Conservation (phyloP, 2,329 filamentous ascomycete species). For the Sporothrix euskadiensis region DNA sequence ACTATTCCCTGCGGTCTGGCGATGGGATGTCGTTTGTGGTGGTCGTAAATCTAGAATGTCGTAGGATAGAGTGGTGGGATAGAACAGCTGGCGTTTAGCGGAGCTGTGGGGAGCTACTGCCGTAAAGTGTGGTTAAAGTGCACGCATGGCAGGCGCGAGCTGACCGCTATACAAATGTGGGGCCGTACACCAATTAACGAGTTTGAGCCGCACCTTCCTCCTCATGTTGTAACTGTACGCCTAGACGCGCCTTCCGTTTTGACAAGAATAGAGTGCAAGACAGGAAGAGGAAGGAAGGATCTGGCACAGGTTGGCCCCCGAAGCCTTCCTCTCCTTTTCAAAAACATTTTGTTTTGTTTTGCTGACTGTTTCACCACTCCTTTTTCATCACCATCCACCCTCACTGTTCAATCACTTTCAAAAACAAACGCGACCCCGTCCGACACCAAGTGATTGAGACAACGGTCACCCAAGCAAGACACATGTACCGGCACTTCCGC, state of each 20-base stretch:
- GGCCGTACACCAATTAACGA: neutral
- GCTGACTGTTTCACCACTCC: neutral
- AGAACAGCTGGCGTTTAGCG: conserved; percentile 10
- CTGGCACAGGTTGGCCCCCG: neutral
- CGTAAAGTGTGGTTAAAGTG: neutral
- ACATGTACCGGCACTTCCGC: neutral
- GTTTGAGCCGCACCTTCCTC: neutral
- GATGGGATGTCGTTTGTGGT: conserved; percentile 10
- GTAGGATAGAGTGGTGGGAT: neutral
- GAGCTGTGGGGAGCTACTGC: conserved; percentile 2
- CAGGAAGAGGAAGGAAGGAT: neutral
- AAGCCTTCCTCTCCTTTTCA: neutral
- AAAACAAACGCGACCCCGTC: neutral
- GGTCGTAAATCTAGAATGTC: neutral
- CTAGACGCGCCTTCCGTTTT: neutral
- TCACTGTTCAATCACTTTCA: neutral
- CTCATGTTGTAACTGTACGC: neutral
- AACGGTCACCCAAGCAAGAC: neutral
- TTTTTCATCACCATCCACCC: neutral
- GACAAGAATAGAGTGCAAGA: neutral
- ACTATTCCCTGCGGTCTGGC: neutral
- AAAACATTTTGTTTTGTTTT: neutral
- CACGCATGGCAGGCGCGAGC: neutral
- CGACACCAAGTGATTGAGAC: neutral
- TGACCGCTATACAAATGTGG: neutral